A percentile compares a stretch with the other conserved stretches of the same genome.
phyloP scores from a whole-genome alignment of 2,329 filamentous ascomycete genomes.

The Epichloe uncinata region DNA sequence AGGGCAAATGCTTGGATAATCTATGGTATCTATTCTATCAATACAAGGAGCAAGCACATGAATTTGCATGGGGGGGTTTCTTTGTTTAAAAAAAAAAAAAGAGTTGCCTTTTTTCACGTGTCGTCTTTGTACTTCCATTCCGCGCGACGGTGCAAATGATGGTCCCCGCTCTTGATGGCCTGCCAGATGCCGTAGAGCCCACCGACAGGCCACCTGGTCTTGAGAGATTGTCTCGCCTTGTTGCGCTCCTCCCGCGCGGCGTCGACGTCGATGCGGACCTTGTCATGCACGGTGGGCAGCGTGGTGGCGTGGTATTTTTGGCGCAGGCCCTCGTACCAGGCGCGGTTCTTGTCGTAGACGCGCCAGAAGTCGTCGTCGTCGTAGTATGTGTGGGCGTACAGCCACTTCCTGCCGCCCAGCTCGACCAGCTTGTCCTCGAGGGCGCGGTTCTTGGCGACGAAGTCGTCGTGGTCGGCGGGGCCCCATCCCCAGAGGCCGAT shows the following conservation, averaged over 20 bases:
- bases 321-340: slow-evolving; percentile 49
- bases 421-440: slow-evolving; percentile 56
- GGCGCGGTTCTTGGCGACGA: slow-evolving; percentile 54
- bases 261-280: slow-evolving; percentile 45
- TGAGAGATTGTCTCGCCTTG: slow-evolving; percentile 28
- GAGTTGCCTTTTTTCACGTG: not conserved
- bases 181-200: slow-evolving; percentile 47
- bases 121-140: slow-evolving; percentile 38
- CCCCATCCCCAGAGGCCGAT: slow-evolving; percentile 73
- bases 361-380: slow-evolving; percentile 57
- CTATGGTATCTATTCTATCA: slow-evolving; percentile 2
- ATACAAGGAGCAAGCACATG: not conserved
- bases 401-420: slow-evolving; percentile 70
- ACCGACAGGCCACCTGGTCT: slow-evolving; percentile 39
- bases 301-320: slow-evolving; percentile 47
- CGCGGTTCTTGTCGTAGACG: slow-evolving; percentile 38
- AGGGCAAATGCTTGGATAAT: not conserved
- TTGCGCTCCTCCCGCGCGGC: slow-evolving; percentile 26
- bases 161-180: slow-evolving; percentile 44
- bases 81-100: too few relatives aligned
- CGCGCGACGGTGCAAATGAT: slow-evolving; percentile 37
- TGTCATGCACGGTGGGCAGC: slow-evolving; percentile 57
- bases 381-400: slow-evolving; percentile 81
- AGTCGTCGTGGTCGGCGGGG: slow-evolving; percentile 39
- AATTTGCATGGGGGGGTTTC: not conserved